Evolutionary conservation across 1,284 basidiomycete genomes (phyloP), one percentile per base, ranked within the genome.

Genomic region (Tilletia walkeri): DNA sequence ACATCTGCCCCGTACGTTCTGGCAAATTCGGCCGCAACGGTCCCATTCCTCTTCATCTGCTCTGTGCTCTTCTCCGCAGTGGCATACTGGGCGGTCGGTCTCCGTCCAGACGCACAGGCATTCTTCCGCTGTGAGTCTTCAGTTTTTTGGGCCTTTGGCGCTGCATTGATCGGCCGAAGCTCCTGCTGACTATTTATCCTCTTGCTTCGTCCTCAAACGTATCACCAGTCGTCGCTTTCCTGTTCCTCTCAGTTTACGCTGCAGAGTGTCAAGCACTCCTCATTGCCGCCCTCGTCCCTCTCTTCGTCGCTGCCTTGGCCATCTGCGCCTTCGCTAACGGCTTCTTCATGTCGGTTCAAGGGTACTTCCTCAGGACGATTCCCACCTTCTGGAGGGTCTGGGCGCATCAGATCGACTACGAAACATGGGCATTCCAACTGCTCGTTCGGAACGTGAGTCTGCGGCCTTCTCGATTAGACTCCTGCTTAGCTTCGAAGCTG

Each of bases 301-400:
- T 89, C 67, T 89, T 90, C 72, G 87, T 90, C 48, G 88, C 88
- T 0, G 86, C 89, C 0, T 84, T 90, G 2, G 89, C 89, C 0
- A 84, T 90, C 2, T 82, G 85, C 20, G 85, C 86, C 1, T 90
- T 89, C 77, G 72, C 87, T 49, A 89, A 89, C 76, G 89, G 89
- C 0, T 87, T 89, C 72, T 89, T 88, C 88, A 89, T 89, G 88
- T 85, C 85, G 70, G 72, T 74, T 0, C 68, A 75, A 41, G 77
- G 54, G 4, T 56, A 56, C 54, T 56, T 56, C 34, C 87, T 89
- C 0, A 81, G 86, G n/a, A 87, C 86, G n/a, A 84, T 89, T 9
- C 88, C 88, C 0, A 78, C 85, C 0, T 89, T 89, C 79, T 89
- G 88, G 88, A 88, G 85, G 77, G 88, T 86, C 75, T 87, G 86